Base-by-base conservation (phyloP, 2,329 filamentous ascomycete species). In the Monosporascus sp. region DNA sequence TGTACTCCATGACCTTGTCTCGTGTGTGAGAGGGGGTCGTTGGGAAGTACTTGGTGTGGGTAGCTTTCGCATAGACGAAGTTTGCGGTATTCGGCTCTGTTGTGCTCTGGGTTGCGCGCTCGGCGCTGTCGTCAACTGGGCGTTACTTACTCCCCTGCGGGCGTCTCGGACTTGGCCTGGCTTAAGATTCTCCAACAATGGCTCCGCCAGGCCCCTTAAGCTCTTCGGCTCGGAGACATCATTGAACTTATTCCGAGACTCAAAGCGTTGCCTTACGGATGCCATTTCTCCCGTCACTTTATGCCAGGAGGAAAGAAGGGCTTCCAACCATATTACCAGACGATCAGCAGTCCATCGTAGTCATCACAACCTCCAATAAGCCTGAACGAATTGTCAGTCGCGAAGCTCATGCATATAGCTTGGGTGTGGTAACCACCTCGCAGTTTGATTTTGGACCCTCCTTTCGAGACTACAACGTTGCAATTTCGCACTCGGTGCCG, bases 1-100 rank as follows among this genome's bases (percentile, higher is more conserved):
- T 19, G 72, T 74, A 37, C 65, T 71, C 70, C 72, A 74, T 57
- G 74, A 72, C 53, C 73, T 76, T 9, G 71, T 70, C 61, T 76
- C 73, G 36, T 76, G 72, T 37, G 68, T 71, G 5, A 76, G 60
- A 20, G 68, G 67, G n/a, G 71, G 70, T 43, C 68, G 70, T 44
- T 62, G 61, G n/a, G 60, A 27, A 8, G 57, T 50, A 41, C 52
- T 52, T 7, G 55, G 53, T 22, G 48, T 48, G 31, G 61, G 36
- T 46, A 45, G 34, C 47, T 60, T 64, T 19, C 69, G 65, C 14
- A 63, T 40, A 11, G 68, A 59, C 17, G 61, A 57, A 34, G 65
- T 69, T 51, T 73, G 72, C 9, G 74, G 71, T 57, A 73, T 68
- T 50, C 67, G 70, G 59, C 67, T 73, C 11, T 54, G 58, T 51